These are phyloP conservation scores for Aureoboletus auriporus DNA, from an alignment of 768 basidiomycete genomes.

Conservation along the genomic window DNA sequence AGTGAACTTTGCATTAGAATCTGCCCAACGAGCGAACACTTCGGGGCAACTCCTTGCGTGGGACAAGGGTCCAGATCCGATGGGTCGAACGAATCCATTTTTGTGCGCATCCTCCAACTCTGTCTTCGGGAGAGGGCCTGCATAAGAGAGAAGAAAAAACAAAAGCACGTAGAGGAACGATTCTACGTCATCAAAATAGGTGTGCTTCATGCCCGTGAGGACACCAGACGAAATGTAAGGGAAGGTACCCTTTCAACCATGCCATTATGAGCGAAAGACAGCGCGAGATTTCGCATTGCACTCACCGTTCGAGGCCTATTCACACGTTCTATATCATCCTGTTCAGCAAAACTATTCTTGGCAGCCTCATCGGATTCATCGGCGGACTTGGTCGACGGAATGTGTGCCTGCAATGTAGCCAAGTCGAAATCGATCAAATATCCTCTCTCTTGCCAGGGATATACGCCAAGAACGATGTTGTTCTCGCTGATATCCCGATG, in stretches of 20 bases:
- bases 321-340: not conserved
- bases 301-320: too few relatives aligned
- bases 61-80: not conserved
- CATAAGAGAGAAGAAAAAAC: not conserved
- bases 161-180: not conserved
- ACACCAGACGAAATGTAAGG: not conserved
- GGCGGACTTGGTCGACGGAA: not conserved
- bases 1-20: not conserved
- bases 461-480: constrained; percentile 26
- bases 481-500: constrained; percentile 24
- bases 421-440: constrained; percentile 31
- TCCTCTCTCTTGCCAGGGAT: constrained; percentile 13
- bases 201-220: not conserved
- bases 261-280: too few relatives aligned
- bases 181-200: not conserved
- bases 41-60: constrained; percentile 3
- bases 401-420: not conserved
- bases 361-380: not conserved
- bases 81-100: not conserved
- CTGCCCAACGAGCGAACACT: not conserved
- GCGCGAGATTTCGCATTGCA: too few relatives aligned
- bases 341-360: too few relatives aligned
- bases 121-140: not conserved
- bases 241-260: not conserved
- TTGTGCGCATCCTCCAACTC: not conserved